A percentile compares a stretch with the other conserved stretches of the same genome.
Conservation (phyloP, 208 protist genomes). For the Trypanosoma boissoni region DNA sequence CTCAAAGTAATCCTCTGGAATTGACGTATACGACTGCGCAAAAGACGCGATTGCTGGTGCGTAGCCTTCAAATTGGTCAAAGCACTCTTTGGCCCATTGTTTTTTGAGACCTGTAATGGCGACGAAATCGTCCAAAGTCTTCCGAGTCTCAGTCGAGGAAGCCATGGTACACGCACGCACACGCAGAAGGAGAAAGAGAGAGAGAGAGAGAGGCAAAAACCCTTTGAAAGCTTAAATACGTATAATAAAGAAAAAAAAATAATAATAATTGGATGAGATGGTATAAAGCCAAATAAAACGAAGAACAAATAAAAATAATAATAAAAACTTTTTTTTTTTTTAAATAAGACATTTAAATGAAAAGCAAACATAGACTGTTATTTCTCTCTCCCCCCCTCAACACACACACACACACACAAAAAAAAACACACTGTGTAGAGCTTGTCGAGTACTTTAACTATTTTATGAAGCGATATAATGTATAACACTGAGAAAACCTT, state of each 20-base stretch:
- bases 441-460: no score
- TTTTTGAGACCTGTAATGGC: conserved; percentile 61
- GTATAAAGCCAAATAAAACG: neutral
- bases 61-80: conserved; percentile 58
- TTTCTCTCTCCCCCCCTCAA: no score
- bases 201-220: no score
- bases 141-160: conserved; percentile 14
- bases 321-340: conserved; percentile 18
- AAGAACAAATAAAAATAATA: conserved; percentile 8
- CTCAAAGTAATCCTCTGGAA: conserved; percentile 61
- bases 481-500: no score
- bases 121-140: conserved; percentile 46
- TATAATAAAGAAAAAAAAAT: neutral
- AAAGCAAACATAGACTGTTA: no score
- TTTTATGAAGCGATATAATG: no score
- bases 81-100: conserved; percentile 51
- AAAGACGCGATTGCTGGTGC: conserved; percentile 72
- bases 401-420: no score
- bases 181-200: neutral
- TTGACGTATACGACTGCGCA: conserved; percentile 50
- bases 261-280: neutral
- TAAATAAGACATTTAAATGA: no score
- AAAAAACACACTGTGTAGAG: no score
- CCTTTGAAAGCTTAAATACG: no score
- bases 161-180: neutral